Evolutionary conservation across 2,329 filamentous ascomycete genomes (phyloP), one percentile per base, ranked within the genome.

Genomic region (Scolecobasidium constrictum): DNA sequence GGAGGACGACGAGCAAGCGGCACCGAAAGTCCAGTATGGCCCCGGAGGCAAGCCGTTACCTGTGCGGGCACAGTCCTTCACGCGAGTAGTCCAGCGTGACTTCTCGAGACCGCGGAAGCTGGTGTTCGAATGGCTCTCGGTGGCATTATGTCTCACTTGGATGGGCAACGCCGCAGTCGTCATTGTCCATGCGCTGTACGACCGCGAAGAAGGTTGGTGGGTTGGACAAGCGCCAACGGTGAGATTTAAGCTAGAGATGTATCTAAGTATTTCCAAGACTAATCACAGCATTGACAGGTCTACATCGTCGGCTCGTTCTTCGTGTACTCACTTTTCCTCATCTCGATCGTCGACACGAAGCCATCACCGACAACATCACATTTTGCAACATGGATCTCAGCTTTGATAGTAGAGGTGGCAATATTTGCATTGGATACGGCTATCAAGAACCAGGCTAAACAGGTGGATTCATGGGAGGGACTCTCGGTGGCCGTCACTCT

Each of bases 1-100:
- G 49, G 51, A 52, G 46, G 62, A 60, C 55, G 15, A 16, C 18
- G 64, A 67, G 48, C 60, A 61, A n/a, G 18, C 34, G 5, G 18
- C 33, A 18, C 18, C 5, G n/a, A 40, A 59, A 67, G 52, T 57
- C 63, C 72, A 75, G 50, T 78, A 72, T 42, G 88, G 88, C n/a
- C 87, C 88, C 1, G 88, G 86, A 44, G 90, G 88, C 51, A 88
- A 93, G 60, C 86, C 86, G 23, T 68, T 95, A 42, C 87, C 86
- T 46, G 12, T 39, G 3, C 36, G 42, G 12, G 22, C 42, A 5
- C 20, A 44, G 7, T 44, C 42, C 3, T 44, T 22, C 42, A 49
- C 67, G 68, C 52, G 61, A 66, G 47, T 58, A 58, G 40, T 59
- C 63, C 48, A 51, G 53, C 19, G 64, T 47, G 71, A 77, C 51